Evolutionary conservation across 2,329 filamentous ascomycete species (phyloP), one percentile per base, ranked within the genome.

Genomic region (Penicillium brevicompactum): DNA sequence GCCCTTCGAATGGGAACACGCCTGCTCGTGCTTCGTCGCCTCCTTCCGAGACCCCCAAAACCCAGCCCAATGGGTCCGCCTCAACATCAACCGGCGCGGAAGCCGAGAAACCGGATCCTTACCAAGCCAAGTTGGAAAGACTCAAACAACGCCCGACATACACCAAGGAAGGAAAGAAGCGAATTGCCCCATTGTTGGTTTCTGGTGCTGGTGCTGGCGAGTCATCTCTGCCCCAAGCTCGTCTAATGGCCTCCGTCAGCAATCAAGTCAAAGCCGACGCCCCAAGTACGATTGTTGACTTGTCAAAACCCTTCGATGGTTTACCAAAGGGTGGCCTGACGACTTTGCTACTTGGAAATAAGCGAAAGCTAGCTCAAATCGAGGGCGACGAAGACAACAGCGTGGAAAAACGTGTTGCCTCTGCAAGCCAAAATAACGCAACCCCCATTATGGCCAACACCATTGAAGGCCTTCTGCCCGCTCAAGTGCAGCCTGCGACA

Each of bases 101-200:
- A 40, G 53, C 70, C 13, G 67, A 72, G 27, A 76, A 76, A 57
- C 70, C 71, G 3, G 85, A 88, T 63, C 80, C 82, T 10, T 84
- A 83, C 61, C 77, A 79, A 55, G 81, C 78, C 14, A 85, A 85
- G 63, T 72, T 89, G 3, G 86, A 89, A 63, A 83, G 84, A 59
- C 76, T 97, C 60, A 97, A 97, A 74, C 91, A 93, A 59, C 85
- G 94, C 49, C 92, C 97, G 3, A 97, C 93, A 0, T 88, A 97
- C 57, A 96, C 91, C 0, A 97, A 97, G 71, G 93, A 99, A 62
- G 94, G 94, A 30, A 97, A 94, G 77, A 99, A 99, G 77, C 85
- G 94, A 51, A 93, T 99, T 52, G 90, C 92, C 4, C 94, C 94
- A 1, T 80, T 99, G 60, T 81, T 99, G 11, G 91, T 99, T 6